Evolutionary conservation across 768 basidiomycete genomes (phyloP).

Genomic region (Auricularia cornea): DNA sequence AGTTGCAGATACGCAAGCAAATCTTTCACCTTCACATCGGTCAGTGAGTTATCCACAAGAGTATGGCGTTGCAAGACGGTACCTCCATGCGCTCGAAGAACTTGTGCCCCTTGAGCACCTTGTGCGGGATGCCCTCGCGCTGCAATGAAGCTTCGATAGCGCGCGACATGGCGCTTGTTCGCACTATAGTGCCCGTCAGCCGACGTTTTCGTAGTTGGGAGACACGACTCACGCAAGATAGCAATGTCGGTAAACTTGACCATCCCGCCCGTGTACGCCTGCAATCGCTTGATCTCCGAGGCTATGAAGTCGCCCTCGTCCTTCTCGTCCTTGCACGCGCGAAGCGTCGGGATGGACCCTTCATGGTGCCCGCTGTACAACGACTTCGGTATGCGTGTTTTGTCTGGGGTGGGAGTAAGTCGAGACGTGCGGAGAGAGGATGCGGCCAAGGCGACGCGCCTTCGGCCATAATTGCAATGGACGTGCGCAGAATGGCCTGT

Average conservation of each 20-base stretch:
- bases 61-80: no score
- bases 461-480: slow-evolving; percentile 74
- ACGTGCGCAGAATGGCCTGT: slow-evolving; percentile 59
- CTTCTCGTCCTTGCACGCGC: slow-evolving; percentile 42
- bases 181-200: slow-evolving; percentile 39
- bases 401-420: slow-evolving; percentile 41
- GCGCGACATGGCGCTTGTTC: slow-evolving; percentile 74
- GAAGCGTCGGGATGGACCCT: slow-evolving; percentile 54
- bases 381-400: slow-evolving; percentile 63
- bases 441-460: slow-evolving; percentile 40
- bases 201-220: not conserved
- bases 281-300: slow-evolving; percentile 63
- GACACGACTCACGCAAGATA: slow-evolving; percentile 53
- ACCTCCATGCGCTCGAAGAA: slow-evolving; percentile 84
- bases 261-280: slow-evolving; percentile 65
- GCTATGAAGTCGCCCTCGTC: slow-evolving; percentile 69
- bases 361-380: slow-evolving; percentile 58
- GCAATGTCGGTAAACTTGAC: slow-evolving; percentile 71
- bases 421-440: not conserved
- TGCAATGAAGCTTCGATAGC: slow-evolving; percentile 68
- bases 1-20: slow-evolving; percentile 76
- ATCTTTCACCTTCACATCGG: slow-evolving; percentile 61
- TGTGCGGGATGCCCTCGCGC: slow-evolving; percentile 66
- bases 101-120: slow-evolving; percentile 70
- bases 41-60: no score